These are phyloP conservation scores for Achlya hypogyna DNA, from an alignment of 352 stramenopile species.

Conservation along the genomic window DNA sequence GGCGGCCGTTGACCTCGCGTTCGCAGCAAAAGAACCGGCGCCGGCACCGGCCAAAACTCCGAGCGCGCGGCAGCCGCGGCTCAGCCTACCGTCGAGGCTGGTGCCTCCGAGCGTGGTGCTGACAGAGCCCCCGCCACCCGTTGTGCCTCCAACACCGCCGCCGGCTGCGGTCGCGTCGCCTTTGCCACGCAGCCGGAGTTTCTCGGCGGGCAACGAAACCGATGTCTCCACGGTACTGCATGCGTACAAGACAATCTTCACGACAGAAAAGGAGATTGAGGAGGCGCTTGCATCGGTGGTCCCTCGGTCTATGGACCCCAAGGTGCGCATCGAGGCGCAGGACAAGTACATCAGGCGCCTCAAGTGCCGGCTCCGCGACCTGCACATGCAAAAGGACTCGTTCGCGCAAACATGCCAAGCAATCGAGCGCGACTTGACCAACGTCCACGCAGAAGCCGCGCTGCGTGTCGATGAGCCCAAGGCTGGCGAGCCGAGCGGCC, in stretches of 20 bases:
- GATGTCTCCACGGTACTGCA: background rate
- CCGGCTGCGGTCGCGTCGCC: background rate
- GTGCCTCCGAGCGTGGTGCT: background rate
- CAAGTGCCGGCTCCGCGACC: conserved; percentile 14
- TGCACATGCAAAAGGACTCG: conserved; percentile 17
- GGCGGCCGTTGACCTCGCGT: background rate
- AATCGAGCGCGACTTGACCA: conserved; percentile 15
- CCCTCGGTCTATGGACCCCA: conserved; percentile 6
- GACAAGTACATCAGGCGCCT: conserved; percentile 19
- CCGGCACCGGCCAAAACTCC: background rate
- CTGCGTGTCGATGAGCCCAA: background rate
- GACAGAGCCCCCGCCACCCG: background rate
- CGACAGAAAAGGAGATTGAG: conserved; percentile 17
- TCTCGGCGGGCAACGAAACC: background rate
- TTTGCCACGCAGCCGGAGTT: background rate
- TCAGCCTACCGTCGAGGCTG: background rate
- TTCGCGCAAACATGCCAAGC: conserved; percentile 12
- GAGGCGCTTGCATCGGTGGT: background rate
- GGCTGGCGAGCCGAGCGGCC: conserved; percentile 11
- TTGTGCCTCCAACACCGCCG: background rate
- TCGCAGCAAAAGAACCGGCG: background rate
- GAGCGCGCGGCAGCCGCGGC: background rate
- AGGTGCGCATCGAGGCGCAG: conserved; percentile 10
- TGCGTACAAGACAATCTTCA: conserved; percentile 12
- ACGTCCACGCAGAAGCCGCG: conserved; percentile 12